These are phyloP conservation scores for Entamoeba dispar DNA, from an alignment of 208 protist genomes.

Conservation along the genomic window DNA sequence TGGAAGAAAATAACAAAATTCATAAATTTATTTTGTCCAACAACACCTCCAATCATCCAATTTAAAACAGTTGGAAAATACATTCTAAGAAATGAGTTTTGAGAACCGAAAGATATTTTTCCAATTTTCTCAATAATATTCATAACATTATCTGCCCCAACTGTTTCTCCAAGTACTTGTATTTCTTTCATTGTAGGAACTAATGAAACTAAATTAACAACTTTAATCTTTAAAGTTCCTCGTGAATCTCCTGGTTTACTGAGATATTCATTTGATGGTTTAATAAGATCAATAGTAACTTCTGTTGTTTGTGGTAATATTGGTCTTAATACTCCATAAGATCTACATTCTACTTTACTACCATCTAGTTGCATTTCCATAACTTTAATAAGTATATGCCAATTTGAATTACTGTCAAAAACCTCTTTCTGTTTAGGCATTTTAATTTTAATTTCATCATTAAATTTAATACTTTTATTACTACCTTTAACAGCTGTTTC, in stretches of 20 bases:
- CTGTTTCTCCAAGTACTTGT: background rate
- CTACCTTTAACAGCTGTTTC: background rate
- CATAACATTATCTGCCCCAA: background rate
- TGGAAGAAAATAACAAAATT: background rate
- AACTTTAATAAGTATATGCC: background rate
- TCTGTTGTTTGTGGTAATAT: background rate
- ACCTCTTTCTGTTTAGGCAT: background rate
- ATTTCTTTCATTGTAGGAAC: background rate
- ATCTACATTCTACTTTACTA: background rate
- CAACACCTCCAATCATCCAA: background rate
- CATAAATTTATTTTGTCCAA: background rate
- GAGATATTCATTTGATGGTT: background rate
- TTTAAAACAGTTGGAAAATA: background rate
- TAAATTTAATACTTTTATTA: background rate
- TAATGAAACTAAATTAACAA: background rate
- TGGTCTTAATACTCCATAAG: background rate
- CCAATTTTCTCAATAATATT: background rate
- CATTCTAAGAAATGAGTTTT: background rate
- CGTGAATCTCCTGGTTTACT: background rate
- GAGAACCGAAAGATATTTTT: background rate
- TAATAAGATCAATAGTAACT: background rate
- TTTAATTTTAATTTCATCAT: background rate
- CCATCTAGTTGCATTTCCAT: background rate
- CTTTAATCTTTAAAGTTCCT: background rate
- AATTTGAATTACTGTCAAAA: background rate